phyloP scores from a whole-genome alignment of 352 stramenopile genomes.

The Globisporangium cederbergense region DNA sequence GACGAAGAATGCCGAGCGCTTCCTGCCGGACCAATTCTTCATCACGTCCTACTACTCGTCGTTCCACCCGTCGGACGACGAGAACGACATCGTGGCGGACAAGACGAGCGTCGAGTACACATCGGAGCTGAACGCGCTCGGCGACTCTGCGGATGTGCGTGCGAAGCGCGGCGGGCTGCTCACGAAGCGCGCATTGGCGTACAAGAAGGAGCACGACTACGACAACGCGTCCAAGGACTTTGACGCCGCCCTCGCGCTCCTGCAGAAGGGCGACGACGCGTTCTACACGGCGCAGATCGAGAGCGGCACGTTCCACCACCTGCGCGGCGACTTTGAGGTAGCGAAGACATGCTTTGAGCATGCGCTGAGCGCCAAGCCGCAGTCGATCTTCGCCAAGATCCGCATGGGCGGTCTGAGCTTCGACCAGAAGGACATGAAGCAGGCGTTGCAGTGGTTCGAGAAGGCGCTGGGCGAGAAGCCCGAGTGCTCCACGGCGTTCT shows the following conservation, averaged over 20 bases:
- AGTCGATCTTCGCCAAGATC: constrained; percentile 81
- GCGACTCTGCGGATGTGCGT: constrained; percentile 23
- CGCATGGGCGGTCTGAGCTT: constrained; percentile 80
- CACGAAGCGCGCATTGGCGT: constrained; percentile 54
- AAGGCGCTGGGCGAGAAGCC: constrained; percentile 61
- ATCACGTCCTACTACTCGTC: constrained; percentile 87
- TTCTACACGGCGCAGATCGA: constrained; percentile 80
- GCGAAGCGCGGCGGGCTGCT: constrained; percentile 48
- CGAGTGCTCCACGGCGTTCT: constrained; percentile 70
- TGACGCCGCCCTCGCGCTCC: constrained; percentile 42
- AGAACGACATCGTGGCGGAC: constrained; percentile 58
- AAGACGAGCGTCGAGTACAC: constrained; percentile 62
- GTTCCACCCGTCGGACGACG: constrained; percentile 75
- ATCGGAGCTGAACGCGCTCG: constrained; percentile 39
- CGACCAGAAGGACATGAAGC: constrained; percentile 74
- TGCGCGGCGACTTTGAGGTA: constrained; percentile 69
- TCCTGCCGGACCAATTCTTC: constrained; percentile 78
- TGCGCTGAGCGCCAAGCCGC: constrained; percentile 56
- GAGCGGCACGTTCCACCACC: constrained; percentile 71
- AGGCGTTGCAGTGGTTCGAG: constrained; percentile 76
- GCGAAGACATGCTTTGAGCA: constrained; percentile 65
- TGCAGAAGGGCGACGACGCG: constrained; percentile 43
- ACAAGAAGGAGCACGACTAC: constrained; percentile 69
- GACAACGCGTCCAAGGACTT: constrained; percentile 60
- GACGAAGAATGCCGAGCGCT: constrained; percentile 53